Conservation (phyloP, 2,329 filamentous ascomycete species). For the Fusarium musae region DNA sequence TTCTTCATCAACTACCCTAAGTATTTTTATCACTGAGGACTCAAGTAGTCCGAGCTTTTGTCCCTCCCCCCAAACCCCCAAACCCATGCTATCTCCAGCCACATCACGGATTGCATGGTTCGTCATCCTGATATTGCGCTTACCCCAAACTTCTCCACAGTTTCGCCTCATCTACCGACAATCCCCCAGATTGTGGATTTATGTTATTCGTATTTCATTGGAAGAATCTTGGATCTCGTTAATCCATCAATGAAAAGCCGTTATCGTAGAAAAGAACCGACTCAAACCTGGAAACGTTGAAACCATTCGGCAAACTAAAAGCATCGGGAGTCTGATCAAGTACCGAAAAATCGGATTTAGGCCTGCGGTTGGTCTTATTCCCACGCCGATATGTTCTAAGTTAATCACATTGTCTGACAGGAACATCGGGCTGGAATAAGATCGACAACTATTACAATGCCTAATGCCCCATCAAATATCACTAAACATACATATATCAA, state of each 20-base stretch:
- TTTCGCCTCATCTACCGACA: slow-evolving; percentile 9
- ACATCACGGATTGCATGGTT: background rate
- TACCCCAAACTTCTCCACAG: slow-evolving; percentile 25
- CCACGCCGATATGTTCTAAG: too few relatives aligned
- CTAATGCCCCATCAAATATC: background rate
- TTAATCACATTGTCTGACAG: background rate
- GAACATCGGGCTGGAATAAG: background rate
- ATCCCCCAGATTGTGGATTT: background rate
- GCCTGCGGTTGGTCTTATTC: background rate
- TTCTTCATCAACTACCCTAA: background rate
- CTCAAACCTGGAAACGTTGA: background rate
- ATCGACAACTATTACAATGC: background rate
- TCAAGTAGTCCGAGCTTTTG: background rate
- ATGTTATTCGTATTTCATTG: background rate
- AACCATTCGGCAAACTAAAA: background rate
- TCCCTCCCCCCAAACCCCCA: slow-evolving; percentile 2
- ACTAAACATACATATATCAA: background rate
- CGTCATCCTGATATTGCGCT: background rate
- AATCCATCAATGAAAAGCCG: background rate
- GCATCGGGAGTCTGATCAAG: slow-evolving; percentile 12
- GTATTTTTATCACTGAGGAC: background rate
- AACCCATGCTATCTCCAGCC: background rate
- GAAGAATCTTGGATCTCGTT: background rate
- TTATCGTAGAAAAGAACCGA: background rate
- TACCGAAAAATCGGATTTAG: background rate